Percentiles rank a stretch among this genome's conserved stretches.
Conservation (phyloP, 805 yeast genomes). For the Pichia eremophila region DNA sequence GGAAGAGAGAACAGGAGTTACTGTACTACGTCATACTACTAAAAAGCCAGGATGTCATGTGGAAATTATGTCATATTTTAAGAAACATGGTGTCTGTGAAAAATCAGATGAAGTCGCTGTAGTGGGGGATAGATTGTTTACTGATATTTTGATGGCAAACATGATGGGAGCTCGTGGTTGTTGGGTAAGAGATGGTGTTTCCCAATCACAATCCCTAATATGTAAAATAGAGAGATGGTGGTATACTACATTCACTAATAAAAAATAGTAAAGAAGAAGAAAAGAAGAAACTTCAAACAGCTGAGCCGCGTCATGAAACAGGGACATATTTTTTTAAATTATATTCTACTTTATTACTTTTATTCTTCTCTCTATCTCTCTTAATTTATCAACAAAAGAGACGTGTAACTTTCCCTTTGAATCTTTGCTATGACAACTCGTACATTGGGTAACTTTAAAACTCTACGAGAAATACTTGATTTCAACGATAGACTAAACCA, state of each 20-base stretch:
- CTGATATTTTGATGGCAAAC: conserved; percentile 91
- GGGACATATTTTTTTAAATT: not conserved
- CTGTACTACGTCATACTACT: conserved; percentile 59
- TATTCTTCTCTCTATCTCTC: not conserved
- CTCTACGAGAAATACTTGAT: conserved; percentile 9
- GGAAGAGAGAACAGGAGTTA: conserved; percentile 57
- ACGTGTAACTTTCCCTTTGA: not conserved
- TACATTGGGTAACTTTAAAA: conserved; percentile 1
- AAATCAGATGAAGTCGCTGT: conserved; percentile 63
- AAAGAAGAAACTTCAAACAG: not conserved
- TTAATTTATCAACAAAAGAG: too few species aligned
- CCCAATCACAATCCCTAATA: conserved; percentile 38
- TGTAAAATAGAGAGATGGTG: conserved; percentile 43
- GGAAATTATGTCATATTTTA: conserved; percentile 58
- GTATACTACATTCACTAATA: conserved; percentile 7
- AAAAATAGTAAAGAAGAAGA: not conserved
- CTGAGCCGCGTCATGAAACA: not conserved
- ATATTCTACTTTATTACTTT: not conserved
- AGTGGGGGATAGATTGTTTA: conserved; percentile 84
- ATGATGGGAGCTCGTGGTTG: conserved; percentile 80
- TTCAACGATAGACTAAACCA: conserved; percentile 1
- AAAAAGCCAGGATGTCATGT: conserved; percentile 76
- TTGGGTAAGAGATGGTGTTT: conserved; percentile 79
- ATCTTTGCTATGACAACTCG: conserved; percentile 11
- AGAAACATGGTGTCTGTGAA: conserved; percentile 33